Conservation (phyloP, 495 filamentous ascomycete species). For the Astrothelium subdiscretum region DNA sequence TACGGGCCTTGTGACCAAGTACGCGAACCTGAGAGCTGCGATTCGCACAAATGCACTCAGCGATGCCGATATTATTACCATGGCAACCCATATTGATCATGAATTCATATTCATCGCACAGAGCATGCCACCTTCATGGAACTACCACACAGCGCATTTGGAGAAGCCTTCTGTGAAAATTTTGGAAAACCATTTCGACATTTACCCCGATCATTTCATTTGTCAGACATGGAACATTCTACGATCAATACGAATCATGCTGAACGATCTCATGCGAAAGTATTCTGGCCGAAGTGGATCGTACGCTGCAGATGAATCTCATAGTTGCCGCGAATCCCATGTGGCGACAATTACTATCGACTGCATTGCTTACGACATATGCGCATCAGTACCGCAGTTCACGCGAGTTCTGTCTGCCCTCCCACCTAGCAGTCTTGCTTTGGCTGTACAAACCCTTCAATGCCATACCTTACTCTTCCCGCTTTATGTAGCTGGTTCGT, state of each 20-base stretch:
- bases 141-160: background rate
- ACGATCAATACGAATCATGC: constrained; percentile 15
- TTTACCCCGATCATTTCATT: constrained; percentile 16
- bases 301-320: background rate
- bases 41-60: background rate
- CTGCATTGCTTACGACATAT: background rate
- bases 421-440: background rate
- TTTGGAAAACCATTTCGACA: constrained; percentile 12
- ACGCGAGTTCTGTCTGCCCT: background rate
- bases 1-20: constrained; percentile 14
- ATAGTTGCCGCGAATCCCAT: background rate
- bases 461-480: constrained; percentile 23
- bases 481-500: constrained; percentile 18
- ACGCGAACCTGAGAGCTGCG: constrained; percentile 12
- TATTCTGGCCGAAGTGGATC: background rate
- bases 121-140: background rate
- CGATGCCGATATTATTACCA: background rate
- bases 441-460: constrained; percentile 3
- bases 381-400: background rate
- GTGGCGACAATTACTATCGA: background rate
- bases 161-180: constrained; percentile 9
- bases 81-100: background rate
- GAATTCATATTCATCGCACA: background rate
- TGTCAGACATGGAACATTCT: constrained; percentile 18
- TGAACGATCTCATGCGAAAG: constrained; percentile 16